Percentiles rank a stretch among this genome's conserved stretches.
Conservation (phyloP, 2,329 filamentous ascomycete genomes). For the Ophiostoma himal-ulmi region DNA sequence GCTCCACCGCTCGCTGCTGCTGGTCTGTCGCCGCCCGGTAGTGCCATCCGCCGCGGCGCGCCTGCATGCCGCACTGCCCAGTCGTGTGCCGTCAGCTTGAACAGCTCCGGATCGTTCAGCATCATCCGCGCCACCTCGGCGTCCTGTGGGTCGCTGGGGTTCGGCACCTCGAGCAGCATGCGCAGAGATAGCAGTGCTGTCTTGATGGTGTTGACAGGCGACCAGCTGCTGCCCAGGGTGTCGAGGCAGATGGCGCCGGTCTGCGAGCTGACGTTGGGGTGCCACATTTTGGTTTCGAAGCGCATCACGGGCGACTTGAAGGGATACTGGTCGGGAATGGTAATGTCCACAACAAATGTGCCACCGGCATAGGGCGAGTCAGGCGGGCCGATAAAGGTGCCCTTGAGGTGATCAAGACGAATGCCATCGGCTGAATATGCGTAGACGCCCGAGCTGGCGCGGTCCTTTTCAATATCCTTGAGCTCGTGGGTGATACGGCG, state of each 20-base stretch:
- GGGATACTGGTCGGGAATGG: constrained; percentile 81
- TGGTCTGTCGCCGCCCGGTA: constrained; percentile 30
- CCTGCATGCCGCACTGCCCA: constrained; percentile 84
- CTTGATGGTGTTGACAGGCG: constrained; percentile 93
- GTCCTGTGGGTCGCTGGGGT: constrained; percentile 95
- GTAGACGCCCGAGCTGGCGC: constrained; percentile 65
- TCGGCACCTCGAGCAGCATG: constrained; percentile 85
- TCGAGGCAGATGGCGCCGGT: constrained; percentile 96
- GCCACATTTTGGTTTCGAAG: constrained; percentile 92
- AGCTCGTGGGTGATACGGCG: constrained; percentile 70
- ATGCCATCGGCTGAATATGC: constrained; percentile 56
- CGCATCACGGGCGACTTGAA: constrained; percentile 89
- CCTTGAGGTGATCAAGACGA: constrained; percentile 72
- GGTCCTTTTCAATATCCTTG: constrained; percentile 66
- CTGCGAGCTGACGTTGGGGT: constrained; percentile 92
- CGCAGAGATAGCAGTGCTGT: constrained; percentile 89
- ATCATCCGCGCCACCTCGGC: constrained; percentile 92
- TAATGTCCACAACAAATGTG: constrained; percentile 74
- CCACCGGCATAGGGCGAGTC: constrained; percentile 92
- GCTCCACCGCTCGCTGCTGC: constrained; percentile 25
- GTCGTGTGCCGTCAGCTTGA: constrained; percentile 75
- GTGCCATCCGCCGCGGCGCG: constrained; percentile 51
- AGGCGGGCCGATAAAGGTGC: constrained; percentile 77
- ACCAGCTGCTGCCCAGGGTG: constrained; percentile 84
- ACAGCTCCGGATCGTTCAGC: constrained; percentile 68